Evolutionary conservation across 2,329 filamentous ascomycete genomes (phyloP), one percentile per base, ranked within the genome.

Genomic region (Venturia oleaginea): DNA sequence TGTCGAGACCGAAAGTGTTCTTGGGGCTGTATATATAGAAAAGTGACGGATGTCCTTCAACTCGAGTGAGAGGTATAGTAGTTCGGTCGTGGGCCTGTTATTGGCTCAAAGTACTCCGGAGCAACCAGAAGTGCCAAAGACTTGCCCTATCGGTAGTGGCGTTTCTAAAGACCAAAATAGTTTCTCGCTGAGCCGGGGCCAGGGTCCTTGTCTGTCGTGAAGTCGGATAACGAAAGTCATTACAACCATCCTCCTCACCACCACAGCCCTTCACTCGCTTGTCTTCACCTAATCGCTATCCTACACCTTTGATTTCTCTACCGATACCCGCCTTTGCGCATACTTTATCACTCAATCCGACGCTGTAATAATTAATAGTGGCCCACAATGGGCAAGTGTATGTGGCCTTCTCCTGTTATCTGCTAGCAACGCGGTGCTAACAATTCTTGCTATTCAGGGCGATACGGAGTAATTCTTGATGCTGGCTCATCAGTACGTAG

Each of bases 391-490:
- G 75, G 75, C 73, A 76, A 76, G 73, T 77, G 75, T 77, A 74
- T 66, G 74, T 70, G 68, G 63, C 63, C 22, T 67, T 63, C 62
- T 24, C 32, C 51, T 34, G 30, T 57, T 57, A 57, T 57, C 51
- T 57, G 2, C 11, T 2, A 27, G 22, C 10, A 27, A 40, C 15
- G 37, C 27, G 22, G 27, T 27, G 46, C 61, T 62, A 42, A 62
- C 30, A 11, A 27, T 15, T 27, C 11, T 57, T 8, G 24, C 32
- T 19, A 59, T 67, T 54, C 66, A 84, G 82, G 82, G 81, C 80
- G 81, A 79, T 97, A 95, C 82, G 94, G 92, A 74, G 90, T 97
- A 71, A 92, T 99, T 74, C 85, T 99, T 72, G 94, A 99, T 83
- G 94, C 94, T 75, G 94, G 94, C 70, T 97, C 94, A 76, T 97